These are phyloP conservation scores for Cercospora beticola DNA, from an alignment of 2,329 filamentous ascomycete species.

Conservation along the genomic window DNA sequence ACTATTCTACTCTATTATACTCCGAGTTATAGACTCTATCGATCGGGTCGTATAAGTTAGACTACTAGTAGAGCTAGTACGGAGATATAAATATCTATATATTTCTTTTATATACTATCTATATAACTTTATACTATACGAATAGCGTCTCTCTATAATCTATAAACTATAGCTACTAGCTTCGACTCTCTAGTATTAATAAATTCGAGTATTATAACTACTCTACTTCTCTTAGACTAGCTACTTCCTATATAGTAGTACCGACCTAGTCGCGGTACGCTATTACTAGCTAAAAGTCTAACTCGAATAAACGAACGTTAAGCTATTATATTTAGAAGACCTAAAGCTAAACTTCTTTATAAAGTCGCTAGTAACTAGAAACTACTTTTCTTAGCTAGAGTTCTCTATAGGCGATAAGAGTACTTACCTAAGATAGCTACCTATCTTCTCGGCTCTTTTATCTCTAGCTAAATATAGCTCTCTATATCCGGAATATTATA, in stretches of 20 bases:
- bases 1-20: not conserved
- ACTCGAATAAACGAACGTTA: constrained; percentile 2
- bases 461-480: constrained; percentile 3
- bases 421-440: not conserved
- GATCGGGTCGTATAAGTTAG: not conserved
- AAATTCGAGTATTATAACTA: not conserved
- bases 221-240: not conserved
- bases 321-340: not conserved
- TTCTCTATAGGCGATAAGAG: not conserved
- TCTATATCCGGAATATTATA: not conserved
- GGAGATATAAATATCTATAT: not conserved
- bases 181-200: not conserved
- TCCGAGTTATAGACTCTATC: not conserved
- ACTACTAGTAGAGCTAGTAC: not conserved
- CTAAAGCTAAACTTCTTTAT: not conserved
- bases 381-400: not conserved
- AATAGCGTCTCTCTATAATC: not conserved
- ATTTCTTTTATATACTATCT: not conserved
- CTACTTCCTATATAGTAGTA: not conserved
- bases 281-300: not conserved
- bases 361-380: not conserved
- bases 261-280: not conserved
- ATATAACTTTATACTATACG: not conserved
- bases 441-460: not conserved
- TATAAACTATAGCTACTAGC: not conserved